Evolutionary conservation across 1,284 basidiomycete species (phyloP), one percentile per base, ranked within the genome.

Genomic region (Microstroma glucosiphilum): DNA sequence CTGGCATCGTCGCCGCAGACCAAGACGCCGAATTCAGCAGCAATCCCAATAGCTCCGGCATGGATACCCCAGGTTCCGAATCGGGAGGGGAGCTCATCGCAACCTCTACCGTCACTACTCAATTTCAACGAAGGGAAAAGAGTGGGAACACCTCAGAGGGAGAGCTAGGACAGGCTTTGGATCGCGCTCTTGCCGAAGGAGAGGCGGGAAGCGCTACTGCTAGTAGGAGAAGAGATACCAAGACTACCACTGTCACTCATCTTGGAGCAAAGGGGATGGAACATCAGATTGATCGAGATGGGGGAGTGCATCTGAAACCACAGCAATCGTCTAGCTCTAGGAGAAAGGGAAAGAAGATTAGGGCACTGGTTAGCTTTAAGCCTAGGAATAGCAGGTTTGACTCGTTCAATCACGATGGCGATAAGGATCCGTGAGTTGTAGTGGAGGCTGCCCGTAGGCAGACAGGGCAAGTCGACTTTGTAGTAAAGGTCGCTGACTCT

Each of bases 341-440:
- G 40, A 41, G 60, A 4, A 59, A 63, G 53, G 48, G 56, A 8
- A 72, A 70, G 23, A 68, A 69, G 62, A 70, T 75, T 64, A 64
- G 69, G 12, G 63, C 72, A n/a, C 58, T 76, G 21, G 72, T 76
- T 63, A 65, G 63, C 59, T 76, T 76, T 65, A 60, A 62, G 41
- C 66, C 72, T 7, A 54, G 74, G 12, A 54, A 57, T 9, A 69
- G 66, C 30, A 67, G 69, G 41, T 75, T 76, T 58, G 72, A 76
- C 48, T 67, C 72, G 37, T 70, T 69, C 68, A 75, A 76, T 66
- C 58, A 62, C 11, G 62, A 56, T 7, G 43, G 49, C 4, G 48
- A 53, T 21, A 60, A 46, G 37, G 66, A 68, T 57, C 65, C 55
- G 61, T 63, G 49, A 63, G 61, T 63, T 3, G 48, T n/a, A 19